phyloP scores from a whole-genome alignment of 495 filamentous ascomycete genomes.

The Lophiostoma macrostomum region DNA sequence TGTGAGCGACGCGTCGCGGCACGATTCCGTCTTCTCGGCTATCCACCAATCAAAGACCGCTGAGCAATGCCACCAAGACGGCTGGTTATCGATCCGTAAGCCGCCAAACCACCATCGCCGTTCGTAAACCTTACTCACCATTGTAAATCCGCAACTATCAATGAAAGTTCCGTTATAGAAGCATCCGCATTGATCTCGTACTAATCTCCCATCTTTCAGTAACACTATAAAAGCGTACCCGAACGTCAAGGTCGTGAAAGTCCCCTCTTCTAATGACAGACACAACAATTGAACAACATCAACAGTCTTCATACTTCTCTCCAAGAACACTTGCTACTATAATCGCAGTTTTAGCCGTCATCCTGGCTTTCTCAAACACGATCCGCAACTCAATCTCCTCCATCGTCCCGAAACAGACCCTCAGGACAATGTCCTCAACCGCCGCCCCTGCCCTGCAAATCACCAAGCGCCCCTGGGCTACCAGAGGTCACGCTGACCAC shows the following conservation, averaged over 20 bases:
- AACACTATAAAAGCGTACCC: conserved; percentile 18
- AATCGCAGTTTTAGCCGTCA: conserved; percentile 36
- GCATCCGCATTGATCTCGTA: conserved; percentile 1
- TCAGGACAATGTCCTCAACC: conserved; percentile 35
- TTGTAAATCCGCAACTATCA: conserved; percentile 18
- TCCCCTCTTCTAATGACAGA: conserved; percentile 24
- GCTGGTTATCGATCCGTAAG: conserved; percentile 9
- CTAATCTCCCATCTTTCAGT: neutral
- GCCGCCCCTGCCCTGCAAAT: conserved; percentile 33
- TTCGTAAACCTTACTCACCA: conserved; percentile 19
- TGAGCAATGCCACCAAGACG: neutral
- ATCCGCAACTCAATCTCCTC: conserved; percentile 29
- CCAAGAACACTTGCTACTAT: conserved; percentile 15
- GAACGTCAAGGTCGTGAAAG: neutral
- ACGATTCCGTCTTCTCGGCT: neutral
- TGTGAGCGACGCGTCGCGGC: neutral
- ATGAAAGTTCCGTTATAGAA: conserved; percentile 1
- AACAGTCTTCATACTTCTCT: neutral
- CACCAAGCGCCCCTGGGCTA: conserved; percentile 43
- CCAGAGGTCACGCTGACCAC: conserved; percentile 70
- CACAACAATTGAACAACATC: conserved; percentile 13
- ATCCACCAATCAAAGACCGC: conserved; percentile 5
- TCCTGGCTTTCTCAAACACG: conserved; percentile 38
- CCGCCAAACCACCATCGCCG: neutral
- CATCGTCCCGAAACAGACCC: conserved; percentile 13